phyloP scores from a whole-genome alignment of 2,329 filamentous ascomycete genomes.

The Scortechinia acanthostroma region DNA sequence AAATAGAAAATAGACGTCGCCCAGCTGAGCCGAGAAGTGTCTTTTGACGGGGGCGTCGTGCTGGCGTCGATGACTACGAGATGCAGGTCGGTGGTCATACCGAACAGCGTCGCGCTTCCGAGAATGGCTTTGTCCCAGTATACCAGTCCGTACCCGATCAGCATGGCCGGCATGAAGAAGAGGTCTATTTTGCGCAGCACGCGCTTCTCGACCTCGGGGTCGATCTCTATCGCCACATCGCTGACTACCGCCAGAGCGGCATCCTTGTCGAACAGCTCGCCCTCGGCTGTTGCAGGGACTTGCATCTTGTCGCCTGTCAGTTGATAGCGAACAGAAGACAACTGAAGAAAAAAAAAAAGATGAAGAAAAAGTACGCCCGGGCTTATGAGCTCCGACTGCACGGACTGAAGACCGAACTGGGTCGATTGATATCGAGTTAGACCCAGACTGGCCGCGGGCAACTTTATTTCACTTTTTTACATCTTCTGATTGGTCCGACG shows the following conservation, averaged over 20 bases:
- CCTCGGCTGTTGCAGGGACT: too few species aligned
- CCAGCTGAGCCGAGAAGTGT: conserved; percentile 67
- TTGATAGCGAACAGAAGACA: too few species aligned
- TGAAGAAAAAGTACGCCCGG: too few species aligned
- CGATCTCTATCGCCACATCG: conserved; percentile 29
- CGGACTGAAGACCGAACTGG: too few species aligned
- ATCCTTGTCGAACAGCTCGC: conserved; percentile 36
- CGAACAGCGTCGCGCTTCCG: conserved; percentile 66
- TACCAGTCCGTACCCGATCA: conserved; percentile 54
- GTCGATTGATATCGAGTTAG: too few species aligned
- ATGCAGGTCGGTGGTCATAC: conserved; percentile 64
- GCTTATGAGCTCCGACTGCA: too few species aligned
- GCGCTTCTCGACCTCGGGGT: conserved; percentile 33
- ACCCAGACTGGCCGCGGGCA: too few species aligned
- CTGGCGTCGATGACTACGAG: conserved; percentile 44
- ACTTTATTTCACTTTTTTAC: too few species aligned
- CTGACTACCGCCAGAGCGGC: conserved; percentile 34
- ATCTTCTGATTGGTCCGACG: too few species aligned
- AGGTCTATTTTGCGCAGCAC: conserved; percentile 46
- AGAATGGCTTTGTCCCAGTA: conserved; percentile 73
- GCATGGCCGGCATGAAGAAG: conserved; percentile 48
- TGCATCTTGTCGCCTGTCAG: too few species aligned
- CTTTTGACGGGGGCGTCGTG: conserved; percentile 43
- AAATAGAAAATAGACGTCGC: conserved; percentile 77
- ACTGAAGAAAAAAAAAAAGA: too few species aligned